These are phyloP conservation scores for Torulaspora microellipsoides DNA, from an alignment of 805 yeast genomes.

Conservation along the genomic window DNA sequence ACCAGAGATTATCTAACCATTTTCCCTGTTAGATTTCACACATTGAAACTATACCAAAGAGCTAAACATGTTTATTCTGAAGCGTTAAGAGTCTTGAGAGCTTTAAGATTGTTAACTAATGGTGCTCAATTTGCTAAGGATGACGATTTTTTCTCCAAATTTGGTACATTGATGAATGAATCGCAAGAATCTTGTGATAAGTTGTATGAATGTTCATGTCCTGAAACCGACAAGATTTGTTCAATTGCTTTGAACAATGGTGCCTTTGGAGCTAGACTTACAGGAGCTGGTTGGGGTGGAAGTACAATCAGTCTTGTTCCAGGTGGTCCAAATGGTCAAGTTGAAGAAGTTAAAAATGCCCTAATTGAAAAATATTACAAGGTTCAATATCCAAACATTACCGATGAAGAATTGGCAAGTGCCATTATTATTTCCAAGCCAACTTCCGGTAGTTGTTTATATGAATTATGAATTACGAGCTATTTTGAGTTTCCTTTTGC, in stretches of 20 bases:
- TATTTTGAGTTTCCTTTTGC: too few species aligned
- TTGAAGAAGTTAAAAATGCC: slow-evolving; percentile 41
- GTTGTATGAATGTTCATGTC: slow-evolving; percentile 51
- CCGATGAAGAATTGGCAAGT: slow-evolving; percentile 41
- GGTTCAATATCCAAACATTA: slow-evolving; percentile 44
- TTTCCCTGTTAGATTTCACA: slow-evolving; percentile 55
- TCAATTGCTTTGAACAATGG: slow-evolving; percentile 51
- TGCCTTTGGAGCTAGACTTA: slow-evolving; percentile 61
- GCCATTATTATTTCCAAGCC: slow-evolving; percentile 56
- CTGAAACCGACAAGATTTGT: slow-evolving; percentile 51
- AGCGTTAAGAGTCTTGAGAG: slow-evolving; percentile 52
- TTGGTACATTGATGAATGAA: slow-evolving; percentile 55
- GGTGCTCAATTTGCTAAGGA: slow-evolving; percentile 13
- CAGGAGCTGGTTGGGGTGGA: slow-evolving; percentile 82
- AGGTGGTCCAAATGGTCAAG: slow-evolving; percentile 17
- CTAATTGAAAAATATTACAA: slow-evolving; percentile 49
- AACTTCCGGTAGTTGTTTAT: slow-evolving; percentile 45
- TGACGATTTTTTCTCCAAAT: slow-evolving; percentile 36
- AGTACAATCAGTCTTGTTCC: slow-evolving; percentile 60
- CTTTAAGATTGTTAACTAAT: slow-evolving; percentile 39
- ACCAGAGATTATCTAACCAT: slow-evolving; percentile 42
- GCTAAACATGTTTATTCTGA: slow-evolving; percentile 62
- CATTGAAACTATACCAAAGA: slow-evolving; percentile 52
- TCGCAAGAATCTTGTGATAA: slow-evolving; percentile 52
- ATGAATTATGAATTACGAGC: slow-evolving; percentile 18